Conservation (phyloP, 352 stramenopile species). For the Phytophthora aleatoria region DNA sequence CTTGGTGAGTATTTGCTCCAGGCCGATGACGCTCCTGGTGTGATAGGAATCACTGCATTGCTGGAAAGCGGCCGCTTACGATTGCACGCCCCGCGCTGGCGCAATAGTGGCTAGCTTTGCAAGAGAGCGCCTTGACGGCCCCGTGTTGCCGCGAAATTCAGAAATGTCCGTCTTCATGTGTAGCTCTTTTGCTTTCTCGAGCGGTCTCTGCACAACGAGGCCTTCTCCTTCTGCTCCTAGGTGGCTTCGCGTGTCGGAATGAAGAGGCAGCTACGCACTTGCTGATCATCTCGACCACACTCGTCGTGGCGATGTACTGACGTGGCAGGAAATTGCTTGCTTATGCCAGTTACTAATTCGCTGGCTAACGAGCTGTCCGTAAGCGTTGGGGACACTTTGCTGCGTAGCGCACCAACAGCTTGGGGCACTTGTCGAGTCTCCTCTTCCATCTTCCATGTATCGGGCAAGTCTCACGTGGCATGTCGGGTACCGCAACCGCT, state of each 20-base stretch:
- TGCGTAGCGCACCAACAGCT: background rate
- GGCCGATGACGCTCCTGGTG: background rate
- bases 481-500: slow-evolving; percentile 1
- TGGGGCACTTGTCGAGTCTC: background rate
- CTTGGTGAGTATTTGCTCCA: slow-evolving; percentile 1
- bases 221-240: slow-evolving; percentile 9
- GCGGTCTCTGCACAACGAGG: slow-evolving; percentile 20
- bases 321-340: slow-evolving; percentile 11
- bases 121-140: slow-evolving; percentile 19
- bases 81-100: slow-evolving; percentile 17
- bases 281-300: slow-evolving; percentile 6
- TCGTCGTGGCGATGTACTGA: slow-evolving; percentile 7
- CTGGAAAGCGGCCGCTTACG: slow-evolving; percentile 6
- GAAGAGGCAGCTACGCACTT: too few species aligned
- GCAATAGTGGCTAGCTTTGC: slow-evolving; percentile 26
- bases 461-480: slow-evolving; percentile 15
- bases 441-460: slow-evolving; percentile 12
- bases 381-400: background rate
- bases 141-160: slow-evolving; percentile 15
- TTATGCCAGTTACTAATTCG: slow-evolving; percentile 16
- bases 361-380: background rate
- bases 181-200: slow-evolving; percentile 5
- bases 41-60: slow-evolving; percentile 3
- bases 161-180: slow-evolving; percentile 19
- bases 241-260: background rate